These are phyloP conservation scores for Auriscalpium microsporum DNA, from an alignment of 768 basidiomycete genomes.

Conservation along the genomic window DNA sequence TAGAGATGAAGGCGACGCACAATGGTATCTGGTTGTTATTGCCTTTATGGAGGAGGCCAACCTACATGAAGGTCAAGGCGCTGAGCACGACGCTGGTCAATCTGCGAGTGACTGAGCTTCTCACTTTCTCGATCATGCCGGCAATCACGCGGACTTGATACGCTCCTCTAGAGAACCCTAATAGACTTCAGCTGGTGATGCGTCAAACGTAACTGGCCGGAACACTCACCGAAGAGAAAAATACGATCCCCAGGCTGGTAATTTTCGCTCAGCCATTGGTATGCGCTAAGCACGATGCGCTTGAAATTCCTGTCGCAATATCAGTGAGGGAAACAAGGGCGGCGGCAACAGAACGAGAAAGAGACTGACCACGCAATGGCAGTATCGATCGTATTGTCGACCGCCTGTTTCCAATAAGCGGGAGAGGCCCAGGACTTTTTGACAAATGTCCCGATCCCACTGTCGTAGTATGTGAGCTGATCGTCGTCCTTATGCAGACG, in stretches of 20 bases:
- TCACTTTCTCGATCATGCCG: conserved; percentile 34
- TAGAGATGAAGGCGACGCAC: conserved; percentile 13
- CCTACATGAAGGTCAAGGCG: conserved; percentile 19
- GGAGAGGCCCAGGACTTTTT: conserved; percentile 16
- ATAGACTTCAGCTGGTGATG: not conserved
- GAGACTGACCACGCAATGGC: conserved; percentile 29
- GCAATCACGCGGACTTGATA: conserved; percentile 36
- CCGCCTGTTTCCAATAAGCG: no score
- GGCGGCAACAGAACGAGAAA: not conserved
- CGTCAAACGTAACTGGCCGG: not conserved
- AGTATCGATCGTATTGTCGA: conserved; percentile 23
- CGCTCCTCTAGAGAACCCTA: conserved; percentile 39
- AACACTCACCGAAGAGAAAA: conserved; percentile 31
- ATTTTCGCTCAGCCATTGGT: conserved; percentile 33
- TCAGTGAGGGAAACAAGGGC: not conserved
- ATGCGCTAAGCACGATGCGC: conserved; percentile 27
- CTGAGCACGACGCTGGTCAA: not conserved
- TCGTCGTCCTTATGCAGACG: conserved; percentile 24
- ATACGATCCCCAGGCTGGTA: conserved; percentile 31
- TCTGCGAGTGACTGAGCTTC: not conserved
- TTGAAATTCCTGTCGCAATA: conserved; percentile 24
- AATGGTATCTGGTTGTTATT: conserved; percentile 34
- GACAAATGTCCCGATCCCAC: conserved; percentile 30
- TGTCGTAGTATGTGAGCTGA: conserved; percentile 33
- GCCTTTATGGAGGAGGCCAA: conserved; percentile 32